Base-by-base conservation (phyloP, 2,329 filamentous ascomycete genomes). In the Pseudogymnoascus destructans region DNA sequence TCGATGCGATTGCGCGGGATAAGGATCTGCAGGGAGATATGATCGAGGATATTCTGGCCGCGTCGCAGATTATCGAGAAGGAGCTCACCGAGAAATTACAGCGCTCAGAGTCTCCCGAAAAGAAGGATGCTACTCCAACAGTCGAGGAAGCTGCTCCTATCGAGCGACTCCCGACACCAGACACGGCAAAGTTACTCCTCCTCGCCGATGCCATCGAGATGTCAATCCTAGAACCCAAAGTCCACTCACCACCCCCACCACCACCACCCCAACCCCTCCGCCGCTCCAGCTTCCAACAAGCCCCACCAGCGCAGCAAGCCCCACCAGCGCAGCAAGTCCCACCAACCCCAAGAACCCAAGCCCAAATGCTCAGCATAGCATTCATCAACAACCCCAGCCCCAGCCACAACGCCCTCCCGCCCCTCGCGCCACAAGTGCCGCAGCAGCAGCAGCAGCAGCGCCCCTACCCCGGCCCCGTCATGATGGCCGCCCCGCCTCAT, bases 1-100 rank as follows among this genome's bases (percentile, higher is more conserved):
- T 49, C 40, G 57, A 58, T 15, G 57, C 35, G 19, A 30, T 17
- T n/a, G 57, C 57, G 9, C 9, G 57, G 13, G 23, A 58, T 10
- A 54, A 30, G 15, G 55, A 17, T 17, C 15, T 17, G 2, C 35
- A 17, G 33, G 9, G 35, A 0, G 55, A 57, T 15, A 13, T 25
- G 17, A 54, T 58, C 11, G 57, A 38, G 19, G 57, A 52, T 2
- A 23, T 58, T 7, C 25, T 58, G 5, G 57, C 15, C n/a, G 57
- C 57, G 6, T 49, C 42, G 7, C 21, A 49, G 42, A 49, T 23
- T 7, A 23, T 49, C 25, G 42, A 49, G 15, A 49, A 27, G 19
- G 17, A 49, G 19, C n/a, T 49, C 42, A 27, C 9, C 3, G 42
- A 49, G n/a, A 49, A 49, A 17, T 2, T n/a, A 11, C 19, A 23